Percentiles rank a stretch among this genome's conserved stretches.
phyloP scores from a whole-genome alignment of 345 rosid genomes.

The Luvunga scandens region DNA sequence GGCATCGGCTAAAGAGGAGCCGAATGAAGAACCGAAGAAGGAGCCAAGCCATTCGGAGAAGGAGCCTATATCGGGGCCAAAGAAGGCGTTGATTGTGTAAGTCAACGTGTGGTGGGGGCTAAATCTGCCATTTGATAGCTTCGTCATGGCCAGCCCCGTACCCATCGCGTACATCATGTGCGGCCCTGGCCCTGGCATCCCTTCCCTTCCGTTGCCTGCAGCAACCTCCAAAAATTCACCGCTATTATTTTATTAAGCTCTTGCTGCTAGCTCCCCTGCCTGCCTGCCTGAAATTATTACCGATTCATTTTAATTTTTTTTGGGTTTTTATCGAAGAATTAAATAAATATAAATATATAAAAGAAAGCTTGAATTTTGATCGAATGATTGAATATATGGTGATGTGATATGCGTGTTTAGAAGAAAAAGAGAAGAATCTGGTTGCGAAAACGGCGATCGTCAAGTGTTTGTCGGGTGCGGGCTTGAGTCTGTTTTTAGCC shows the following conservation, averaged over 20 bases:
- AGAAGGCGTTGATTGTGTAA: constrained; percentile 67
- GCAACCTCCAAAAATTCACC: neutral
- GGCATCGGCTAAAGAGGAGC: constrained; percentile 39
- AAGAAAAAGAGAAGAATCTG: neutral
- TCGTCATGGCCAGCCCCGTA: constrained; percentile 49
- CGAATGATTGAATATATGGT: neutral
- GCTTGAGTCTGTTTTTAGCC: no score
- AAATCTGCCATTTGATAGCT: constrained; percentile 48
- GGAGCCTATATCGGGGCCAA: constrained; percentile 75
- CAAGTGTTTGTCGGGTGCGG: no score
- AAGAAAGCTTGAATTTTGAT: neutral
- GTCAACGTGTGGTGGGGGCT: constrained; percentile 55
- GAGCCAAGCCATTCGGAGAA: constrained; percentile 70
- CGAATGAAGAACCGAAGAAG: constrained; percentile 27
- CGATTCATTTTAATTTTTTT: neutral
- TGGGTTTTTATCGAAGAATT: neutral
- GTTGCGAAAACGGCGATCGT: neutral
- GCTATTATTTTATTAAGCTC: neutral
- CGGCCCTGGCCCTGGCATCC: constrained; percentile 73
- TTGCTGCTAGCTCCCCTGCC: neutral
- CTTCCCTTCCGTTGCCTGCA: neutral
- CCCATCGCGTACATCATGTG: constrained; percentile 70
- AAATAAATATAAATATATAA: no score
- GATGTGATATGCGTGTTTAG: neutral
- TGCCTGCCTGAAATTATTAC: neutral